Base-by-base conservation (phyloP, 176 grass and related monocot species). In the Tillandsia leiboldiana region DNA sequence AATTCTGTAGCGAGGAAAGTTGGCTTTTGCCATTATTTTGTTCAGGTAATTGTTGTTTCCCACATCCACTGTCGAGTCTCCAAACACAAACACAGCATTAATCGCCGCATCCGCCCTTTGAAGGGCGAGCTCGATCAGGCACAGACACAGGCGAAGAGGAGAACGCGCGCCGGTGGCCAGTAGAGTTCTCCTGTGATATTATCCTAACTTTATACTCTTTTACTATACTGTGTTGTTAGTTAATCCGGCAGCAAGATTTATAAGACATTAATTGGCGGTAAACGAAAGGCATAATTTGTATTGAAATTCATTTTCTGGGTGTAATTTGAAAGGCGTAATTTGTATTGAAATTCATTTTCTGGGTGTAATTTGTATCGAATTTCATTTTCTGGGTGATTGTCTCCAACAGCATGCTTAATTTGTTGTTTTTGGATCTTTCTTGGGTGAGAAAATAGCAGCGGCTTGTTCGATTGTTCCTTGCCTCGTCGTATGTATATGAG, bases 21-120 rank as follows among this genome's bases (percentile, higher is more conserved):
- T 80, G 9, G 77, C 49, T 42, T 72, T 80, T 51, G 64, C 77
- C 22, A 15, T 53, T 0, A 33, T 51, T 12, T 72, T 26, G 48
- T 51, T 66, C 50, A 72, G 49, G 26, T 80, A 54, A 61, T 80
- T 80, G 69, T 80, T 80, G 26, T 80, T 80, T 13, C 77, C 77
- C 2, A 72, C 65, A 26, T 80, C 77, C 18, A 65, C 70, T 11
- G 72, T 64, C 47, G 77, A 80, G 72, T 80, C 77, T 17, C 77
- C 77, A 28, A 80, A 73, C 48, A 73, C 77, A 67, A 67, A 73
- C 53, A 80, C 51, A 2, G 69, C 48, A 62, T 54, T 50, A 64
- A 80, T 56, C 13, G 50, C 48, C 22, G 69, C 77, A 20, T 12
- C 28, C 26, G 42, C 62, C 29, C 50, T 54, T n/a, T 50, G 51